These are phyloP conservation scores for Protea cynaroides DNA, from an alignment of 164 flowering plant species.

Conservation along the genomic window DNA sequence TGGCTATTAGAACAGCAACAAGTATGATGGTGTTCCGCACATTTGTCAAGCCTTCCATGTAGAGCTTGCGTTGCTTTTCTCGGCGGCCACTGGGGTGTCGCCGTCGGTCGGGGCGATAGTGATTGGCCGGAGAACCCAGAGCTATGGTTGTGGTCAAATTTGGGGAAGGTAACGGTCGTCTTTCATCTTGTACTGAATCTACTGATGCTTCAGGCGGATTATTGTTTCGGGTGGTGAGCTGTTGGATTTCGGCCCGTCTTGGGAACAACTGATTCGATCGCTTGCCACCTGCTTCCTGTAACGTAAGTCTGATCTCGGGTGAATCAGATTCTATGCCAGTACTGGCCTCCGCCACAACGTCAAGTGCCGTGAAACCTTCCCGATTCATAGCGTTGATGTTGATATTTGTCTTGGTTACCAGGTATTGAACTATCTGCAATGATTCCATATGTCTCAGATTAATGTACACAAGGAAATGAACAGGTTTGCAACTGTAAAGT, in stretches of 20 bases:
- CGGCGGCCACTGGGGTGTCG: neutral
- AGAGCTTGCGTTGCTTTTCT: slow-evolving; percentile 3
- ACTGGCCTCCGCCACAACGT: slow-evolving; percentile 12
- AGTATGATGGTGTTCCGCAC: slow-evolving; percentile 21
- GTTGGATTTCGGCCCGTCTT: neutral
- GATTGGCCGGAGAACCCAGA: too few relatives aligned
- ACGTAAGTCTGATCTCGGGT: neutral
- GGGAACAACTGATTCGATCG: neutral
- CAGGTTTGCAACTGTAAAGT: too few relatives aligned
- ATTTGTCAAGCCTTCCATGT: slow-evolving; percentile 22
- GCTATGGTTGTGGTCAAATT: too few relatives aligned
- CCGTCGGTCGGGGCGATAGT: too few relatives aligned
- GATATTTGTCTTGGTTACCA: neutral
- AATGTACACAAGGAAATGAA: too few relatives aligned
- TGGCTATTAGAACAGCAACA: slow-evolving; percentile 23
- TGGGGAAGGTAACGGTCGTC: neutral
- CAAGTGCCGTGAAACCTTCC: slow-evolving; percentile 13
- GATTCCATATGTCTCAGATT: too few relatives aligned
- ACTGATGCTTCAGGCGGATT: neutral
- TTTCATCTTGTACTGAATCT: too few relatives aligned
- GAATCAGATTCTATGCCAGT: neutral
- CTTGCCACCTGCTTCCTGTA: slow-evolving; percentile 3
- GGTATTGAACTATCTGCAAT: neutral
- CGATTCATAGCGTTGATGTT: neutral
- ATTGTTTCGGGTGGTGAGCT: neutral